phyloP scores from a whole-genome alignment of 306 rosid species.

The Castanea crenata region DNA sequence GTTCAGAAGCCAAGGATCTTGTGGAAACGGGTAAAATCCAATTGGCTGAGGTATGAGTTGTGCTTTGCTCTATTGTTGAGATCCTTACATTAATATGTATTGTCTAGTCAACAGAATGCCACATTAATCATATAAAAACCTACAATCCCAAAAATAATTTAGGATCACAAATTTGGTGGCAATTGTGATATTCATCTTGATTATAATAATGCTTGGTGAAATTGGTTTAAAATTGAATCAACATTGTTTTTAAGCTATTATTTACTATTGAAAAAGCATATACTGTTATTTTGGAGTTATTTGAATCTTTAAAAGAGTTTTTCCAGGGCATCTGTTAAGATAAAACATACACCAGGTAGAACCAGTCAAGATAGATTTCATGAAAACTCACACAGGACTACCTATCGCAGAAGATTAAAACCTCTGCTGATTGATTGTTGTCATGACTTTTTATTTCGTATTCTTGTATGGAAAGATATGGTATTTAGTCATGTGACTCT shows the following conservation, averaged over 20 bases:
- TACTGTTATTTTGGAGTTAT: not conserved
- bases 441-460: not conserved
- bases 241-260: not conserved
- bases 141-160: not conserved
- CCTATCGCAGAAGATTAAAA: not conserved
- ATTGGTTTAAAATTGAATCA: not conserved
- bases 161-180: not conserved
- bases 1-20: constrained; percentile 96
- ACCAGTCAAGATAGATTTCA: not conserved
- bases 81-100: not conserved
- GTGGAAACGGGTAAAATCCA: constrained; percentile 93
- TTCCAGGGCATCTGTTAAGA: not conserved
- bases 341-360: not conserved
- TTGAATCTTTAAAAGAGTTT: not conserved
- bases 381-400: not conserved
- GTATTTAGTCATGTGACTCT: constrained; percentile 7
- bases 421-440: not conserved
- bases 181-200: not conserved
- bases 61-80: constrained; percentile 8
- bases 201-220: not conserved
- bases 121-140: not conserved
- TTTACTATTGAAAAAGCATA: not conserved
- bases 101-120: not conserved
- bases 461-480: not conserved
- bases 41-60: constrained; percentile 77